Evolutionary conservation across 2,329 filamentous ascomycete species (phyloP).

Genomic region (Colletotrichum higginsianum): DNA sequence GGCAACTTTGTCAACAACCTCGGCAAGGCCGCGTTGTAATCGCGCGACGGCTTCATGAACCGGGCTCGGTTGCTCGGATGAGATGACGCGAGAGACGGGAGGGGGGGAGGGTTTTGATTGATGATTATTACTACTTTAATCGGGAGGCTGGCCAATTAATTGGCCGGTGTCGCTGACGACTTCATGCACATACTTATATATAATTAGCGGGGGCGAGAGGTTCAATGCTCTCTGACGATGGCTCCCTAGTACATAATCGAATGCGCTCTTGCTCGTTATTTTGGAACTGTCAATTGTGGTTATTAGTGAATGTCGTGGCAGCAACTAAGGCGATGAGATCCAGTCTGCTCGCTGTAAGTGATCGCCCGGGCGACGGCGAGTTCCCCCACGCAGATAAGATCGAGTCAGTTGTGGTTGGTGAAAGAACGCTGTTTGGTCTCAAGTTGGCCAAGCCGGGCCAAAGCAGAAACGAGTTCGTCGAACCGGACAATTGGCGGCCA

Average conservation of each 20-base stretch:
- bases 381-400: background rate
- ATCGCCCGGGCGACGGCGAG: background rate
- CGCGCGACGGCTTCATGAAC: accelerated
- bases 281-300: background rate
- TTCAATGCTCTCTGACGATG: conserved; percentile 22
- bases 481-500: conserved; percentile 11
- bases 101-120: background rate
- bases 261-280: background rate
- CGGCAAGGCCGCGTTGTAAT: conserved; percentile 37
- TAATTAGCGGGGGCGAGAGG: conserved; percentile 19
- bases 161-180: conserved; percentile 17
- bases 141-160: background rate
- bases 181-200: conserved; percentile 34
- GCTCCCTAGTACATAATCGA: conserved; percentile 27
- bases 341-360: background rate
- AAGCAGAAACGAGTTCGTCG: background rate
- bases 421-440: too few species aligned
- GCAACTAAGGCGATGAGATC: accelerated
- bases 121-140: conserved; percentile 30
- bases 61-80: background rate
- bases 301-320: too few species aligned
- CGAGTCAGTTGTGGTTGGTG: too few species aligned
- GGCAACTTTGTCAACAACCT: conserved; percentile 42
- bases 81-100: background rate
- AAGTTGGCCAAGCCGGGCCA: background rate